Evolutionary conservation across 2,329 filamentous ascomycete species (phyloP), one percentile per base, ranked within the genome.

Genomic region (Fusarium nurragi): DNA sequence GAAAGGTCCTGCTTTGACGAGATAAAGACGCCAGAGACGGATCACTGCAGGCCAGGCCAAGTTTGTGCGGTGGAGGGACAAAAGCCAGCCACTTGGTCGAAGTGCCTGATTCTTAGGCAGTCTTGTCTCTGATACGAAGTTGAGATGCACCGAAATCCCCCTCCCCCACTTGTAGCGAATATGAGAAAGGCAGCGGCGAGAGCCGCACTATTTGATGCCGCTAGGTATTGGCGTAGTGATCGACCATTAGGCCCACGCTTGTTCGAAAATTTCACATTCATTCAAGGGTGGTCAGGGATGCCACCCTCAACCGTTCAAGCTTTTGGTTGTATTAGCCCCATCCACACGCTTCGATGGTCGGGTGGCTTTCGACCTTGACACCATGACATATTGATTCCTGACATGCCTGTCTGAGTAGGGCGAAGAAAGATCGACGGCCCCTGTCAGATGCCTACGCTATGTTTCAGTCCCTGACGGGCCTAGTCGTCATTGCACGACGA

Each of bases 1-100:
- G 72, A 75, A 77, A 69, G 71, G 73, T 55, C 59, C 48, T 70
- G 52, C 44, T 60, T 72, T 73, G 69, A 65, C 67, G 63, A 67
- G 57, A 61, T 59, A 40, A 59, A 57, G 56, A 60, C 54, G 64
- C 71, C 61, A 71, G 54, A 64, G 60, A 68, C 70, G 72, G 72
- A 56, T 63, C 59, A 68, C 69, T 68, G 71, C 72, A 74, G 70
- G 46, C 43, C 46, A 65, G 64, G 55, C 54, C 54, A 69, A 47
- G 48, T 54, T 57, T 65, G 64, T 65, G 54, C 45, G 50, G 60
- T 53, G 60, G 52, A 51, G 23, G 59, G 56, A 58, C 48, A 51
- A 46, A 57, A 47, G 38, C 44, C 55, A 67, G 54, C 69, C 65
- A 67, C 57, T 65, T 45, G 55, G 53, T 57, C 45, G 43, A 59